A percentile compares a stretch with the other conserved stretches of the same genome.
phyloP scores from a whole-genome alignment of 2,329 filamentous ascomycete species.

The Beauveria varroae region DNA sequence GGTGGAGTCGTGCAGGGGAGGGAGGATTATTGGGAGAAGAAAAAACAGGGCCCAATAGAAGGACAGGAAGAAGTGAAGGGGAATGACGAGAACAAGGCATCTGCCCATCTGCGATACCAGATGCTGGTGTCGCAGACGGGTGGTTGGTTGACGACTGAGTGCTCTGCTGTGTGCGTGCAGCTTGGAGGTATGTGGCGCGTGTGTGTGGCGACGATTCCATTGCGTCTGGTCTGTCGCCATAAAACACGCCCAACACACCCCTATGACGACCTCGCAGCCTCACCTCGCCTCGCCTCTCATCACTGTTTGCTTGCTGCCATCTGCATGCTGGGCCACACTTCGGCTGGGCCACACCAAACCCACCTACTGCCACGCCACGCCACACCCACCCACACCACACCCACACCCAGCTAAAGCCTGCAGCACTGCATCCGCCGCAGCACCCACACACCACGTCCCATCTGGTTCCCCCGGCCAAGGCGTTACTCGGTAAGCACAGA shows the following conservation, averaged over 20 bases:
- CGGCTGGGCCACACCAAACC: background rate
- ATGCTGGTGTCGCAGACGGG: background rate
- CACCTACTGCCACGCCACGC: slow-evolving; percentile 1
- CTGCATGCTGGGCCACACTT: background rate
- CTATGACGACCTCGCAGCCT: slow-evolving; percentile 6
- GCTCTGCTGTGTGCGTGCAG: background rate
- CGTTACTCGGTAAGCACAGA: background rate
- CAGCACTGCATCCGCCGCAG: slow-evolving; percentile 6
- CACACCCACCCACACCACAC: background rate
- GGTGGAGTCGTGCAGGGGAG: slow-evolving; percentile 4
- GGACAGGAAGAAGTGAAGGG: background rate
- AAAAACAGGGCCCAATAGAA: slow-evolving; percentile 2
- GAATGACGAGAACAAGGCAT: background rate
- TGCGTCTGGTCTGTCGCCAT: background rate
- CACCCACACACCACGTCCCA: slow-evolving; percentile 1
- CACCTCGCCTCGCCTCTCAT: background rate
- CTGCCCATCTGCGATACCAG: background rate
- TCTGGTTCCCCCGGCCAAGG: background rate
- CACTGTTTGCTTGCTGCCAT: background rate
- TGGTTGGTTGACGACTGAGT: background rate
- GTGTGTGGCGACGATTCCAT: background rate
- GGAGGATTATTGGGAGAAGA: background rate
- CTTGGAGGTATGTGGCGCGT: background rate
- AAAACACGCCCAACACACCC: background rate
- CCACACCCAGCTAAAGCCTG: slow-evolving; percentile 9